These are phyloP conservation scores for Carex kokanica DNA, from an alignment of 176 grass and related monocot genomes.

Conservation along the genomic window DNA sequence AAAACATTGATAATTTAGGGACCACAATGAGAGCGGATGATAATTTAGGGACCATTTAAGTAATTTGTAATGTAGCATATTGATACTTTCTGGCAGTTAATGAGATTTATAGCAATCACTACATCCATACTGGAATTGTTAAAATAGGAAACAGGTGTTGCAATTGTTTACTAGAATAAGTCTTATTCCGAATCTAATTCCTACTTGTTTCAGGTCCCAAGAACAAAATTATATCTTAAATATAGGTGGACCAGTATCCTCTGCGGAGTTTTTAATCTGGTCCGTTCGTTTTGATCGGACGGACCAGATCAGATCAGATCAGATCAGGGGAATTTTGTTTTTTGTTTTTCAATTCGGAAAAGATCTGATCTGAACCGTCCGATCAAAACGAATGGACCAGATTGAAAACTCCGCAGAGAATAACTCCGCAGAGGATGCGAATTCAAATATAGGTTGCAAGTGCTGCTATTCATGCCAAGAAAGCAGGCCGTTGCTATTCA, in stretches of 20 bases:
- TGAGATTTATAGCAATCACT: no score
- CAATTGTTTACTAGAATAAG: not conserved
- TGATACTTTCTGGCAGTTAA: not conserved
- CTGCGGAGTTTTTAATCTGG: no score
- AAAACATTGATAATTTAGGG: not conserved
- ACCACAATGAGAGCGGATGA: not conserved
- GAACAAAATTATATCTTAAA: not conserved
- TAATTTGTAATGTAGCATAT: not conserved
- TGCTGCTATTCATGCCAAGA: not conserved
- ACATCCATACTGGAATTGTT: not conserved
- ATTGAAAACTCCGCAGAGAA: no score
- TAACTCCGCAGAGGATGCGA: no score
- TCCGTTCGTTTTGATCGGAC: no score
- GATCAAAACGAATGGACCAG: no score
- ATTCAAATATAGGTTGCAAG: not conserved
- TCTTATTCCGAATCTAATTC: not conserved
- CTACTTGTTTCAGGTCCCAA: not conserved
- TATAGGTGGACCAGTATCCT: no score
- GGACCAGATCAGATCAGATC: no score
- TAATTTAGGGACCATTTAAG: not conserved
- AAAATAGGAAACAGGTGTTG: slow-evolving; percentile 4
- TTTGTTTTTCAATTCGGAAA: no score
- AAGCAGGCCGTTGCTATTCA: not conserved
- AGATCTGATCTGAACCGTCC: no score
- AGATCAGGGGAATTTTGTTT: no score